Evolutionary conservation across 371 early-diverging fungal species (phyloP).

Genomic region (Batkoa obscura): DNA sequence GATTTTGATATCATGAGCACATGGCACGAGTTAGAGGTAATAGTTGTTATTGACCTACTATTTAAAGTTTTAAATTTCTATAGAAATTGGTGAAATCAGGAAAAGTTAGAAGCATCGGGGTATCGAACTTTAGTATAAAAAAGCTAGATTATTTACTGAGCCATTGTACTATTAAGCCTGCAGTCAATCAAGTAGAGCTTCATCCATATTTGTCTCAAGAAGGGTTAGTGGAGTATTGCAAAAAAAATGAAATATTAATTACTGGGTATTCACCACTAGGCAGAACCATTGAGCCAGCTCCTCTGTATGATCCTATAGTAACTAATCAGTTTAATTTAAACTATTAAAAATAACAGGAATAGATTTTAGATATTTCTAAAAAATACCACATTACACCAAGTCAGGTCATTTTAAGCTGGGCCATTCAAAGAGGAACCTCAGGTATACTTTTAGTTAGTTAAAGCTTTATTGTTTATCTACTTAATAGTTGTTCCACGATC

Average conservation of each 20-base stretch:
- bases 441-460: conserved; percentile 14
- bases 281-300: neutral
- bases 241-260: conserved; percentile 40
- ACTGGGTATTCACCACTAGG: conserved; percentile 77
- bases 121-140: conserved; percentile 38
- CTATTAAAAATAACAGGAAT: neutral
- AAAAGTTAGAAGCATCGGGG: conserved; percentile 34
- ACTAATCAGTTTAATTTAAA: neutral
- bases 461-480: neutral
- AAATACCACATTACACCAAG: conserved; percentile 45
- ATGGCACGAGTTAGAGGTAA: conserved; percentile 58
- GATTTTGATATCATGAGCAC: conserved; percentile 23
- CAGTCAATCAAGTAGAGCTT: conserved; percentile 73
- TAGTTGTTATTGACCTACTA: conserved; percentile 18
- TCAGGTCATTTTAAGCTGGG: conserved; percentile 66
- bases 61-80: conserved; percentile 49
- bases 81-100: conserved; percentile 32
- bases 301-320: neutral
- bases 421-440: conserved; percentile 36
- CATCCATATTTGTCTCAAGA: conserved; percentile 71
- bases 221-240: conserved; percentile 48
- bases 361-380: conserved; percentile 28
- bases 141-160: conserved; percentile 46
- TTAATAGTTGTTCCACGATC: neutral
- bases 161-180: conserved; percentile 50